Base-by-base conservation (phyloP, 2,329 filamentous ascomycete genomes). In the Hypoxylon sp. region DNA sequence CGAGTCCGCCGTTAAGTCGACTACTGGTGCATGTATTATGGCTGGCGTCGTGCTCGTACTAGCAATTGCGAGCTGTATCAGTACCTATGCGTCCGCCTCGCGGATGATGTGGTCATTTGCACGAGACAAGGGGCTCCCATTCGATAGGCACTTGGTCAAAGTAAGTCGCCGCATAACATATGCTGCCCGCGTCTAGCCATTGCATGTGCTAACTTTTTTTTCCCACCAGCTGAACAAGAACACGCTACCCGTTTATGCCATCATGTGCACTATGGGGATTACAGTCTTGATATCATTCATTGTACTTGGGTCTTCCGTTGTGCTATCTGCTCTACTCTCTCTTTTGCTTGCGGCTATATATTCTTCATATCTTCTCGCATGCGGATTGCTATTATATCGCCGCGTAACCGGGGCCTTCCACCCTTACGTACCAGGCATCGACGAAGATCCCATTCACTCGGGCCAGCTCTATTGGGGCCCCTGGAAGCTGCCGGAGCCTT, bases 401-500 rank as follows among this genome's bases (percentile, higher is more conserved):
- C 79, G 82, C 9, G 65, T 77, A 39, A 68, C 63, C 1, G 71
- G 68, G 0, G 77, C 73, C 29, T 75, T 80, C 21, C 65, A 47
- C 1, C 71, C 66, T 1, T 65, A 68, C 37, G n/a, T 39, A 7
- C 11, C n/a, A 9, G 63, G 43, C 52, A 14, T 34, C 1, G 60
- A 58, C 9, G 25, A 32, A 16, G 63, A 68, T 2, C 48, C 51
- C 8, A 29, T 29, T 12, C 45, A 50, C 9, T 25, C 55, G 9
- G 56, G 61, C 3, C 34, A 46, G n/a, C 62, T 71, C 2, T 58
- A 25, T 6, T 89, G 86, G 86, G 87, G 87, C 0, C 85, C 85
- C 0, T 89, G 85, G 81, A 82, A 81, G 43, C 61, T 88, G 0
- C 83, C 82, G 0, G 85, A 85, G 3, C 71, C 79, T 0, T 71